Evolutionary conservation across 179 eudicot genomes (phyloP), one percentile per base, ranked within the genome.

Genomic region (Monotropa hypopitys): DNA sequence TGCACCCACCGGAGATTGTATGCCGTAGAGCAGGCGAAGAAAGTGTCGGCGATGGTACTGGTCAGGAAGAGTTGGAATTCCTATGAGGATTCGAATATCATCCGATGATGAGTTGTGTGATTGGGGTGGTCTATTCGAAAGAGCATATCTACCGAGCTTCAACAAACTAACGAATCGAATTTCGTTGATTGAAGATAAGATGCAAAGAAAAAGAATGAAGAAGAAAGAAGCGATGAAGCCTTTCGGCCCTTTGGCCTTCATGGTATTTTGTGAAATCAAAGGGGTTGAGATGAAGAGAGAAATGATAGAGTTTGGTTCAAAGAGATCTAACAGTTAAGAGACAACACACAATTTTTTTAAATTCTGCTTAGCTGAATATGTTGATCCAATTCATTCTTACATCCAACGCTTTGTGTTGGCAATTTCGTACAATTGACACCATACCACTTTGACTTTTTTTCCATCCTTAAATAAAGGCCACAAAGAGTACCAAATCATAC

Each of bases 111-210:
- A 73, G 74, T 77, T 82, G 61, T 80, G 56, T 9, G 46, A 23
- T 18, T 28, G 54, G 28, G 65, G 62, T 5, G 85, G 76, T 3
- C 57, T 6, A 1, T 59, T 72, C 20, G 82, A 78, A 9, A 89
- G 68, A 18, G 91, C 88, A 68, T 89, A 89, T 85, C 72, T 78
- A 43, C 89, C 82, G 11, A 89, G 73, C n/a, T 77, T 80, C 11
- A 86, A 47, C 9, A 88, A 61, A 51, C 74, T 76, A 6, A 86
- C 85, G 53, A 85, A 84, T 26, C 87, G 81, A 43, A 90, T 32
- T 76, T 89, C 87, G 73, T 90, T 92, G 69, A 90, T 77, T 0
- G 93, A 89, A 71, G 97, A 96, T 74, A 92, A 72, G 4, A 82
- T 40, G 78, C 93, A 91, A 12, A 90, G 93, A 79, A 88, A 87